Evolutionary conservation across 2,329 filamentous ascomycete species (phyloP), one percentile per base, ranked within the genome.

Genomic region (Decorospora gaudefroyi): DNA sequence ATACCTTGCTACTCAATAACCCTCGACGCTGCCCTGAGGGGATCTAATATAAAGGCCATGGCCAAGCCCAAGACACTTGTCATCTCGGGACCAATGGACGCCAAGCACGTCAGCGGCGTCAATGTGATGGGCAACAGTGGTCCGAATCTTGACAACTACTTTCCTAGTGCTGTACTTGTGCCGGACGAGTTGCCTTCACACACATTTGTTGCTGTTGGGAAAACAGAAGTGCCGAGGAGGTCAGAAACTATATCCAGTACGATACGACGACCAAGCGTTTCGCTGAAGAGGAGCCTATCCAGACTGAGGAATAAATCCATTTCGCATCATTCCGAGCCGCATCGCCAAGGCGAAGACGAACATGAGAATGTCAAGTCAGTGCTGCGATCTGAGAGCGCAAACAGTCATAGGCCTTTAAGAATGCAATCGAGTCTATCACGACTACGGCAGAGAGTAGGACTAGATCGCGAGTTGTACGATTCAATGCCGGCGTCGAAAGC

Each of bases 21-120:
- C 13, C 34, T 27, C 36, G 37, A 23, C 28, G 18, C 25, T 30
- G 23, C 27, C 31, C 36, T 36, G 38, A 44, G 43, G 33, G 42
- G 7, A 11, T 29, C 18, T n/a, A 29, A 42, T 27, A 51, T 33
- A 21, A 27, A 31, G 36, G 44, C 33, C 33, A 57, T 56, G 49
- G 51, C 55, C 43, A 56, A 53, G 45, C 42, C 58, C 12, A 66
- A 57, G 49, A 29, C 53, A 22, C 47, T 51, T 16, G 51, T 58
- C 12, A 70, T 70, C 27, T 68, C 65, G 13, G 47, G 47, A 6
- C 67, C 65, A 5, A 67, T 67, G 44, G 57, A 69, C 46, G 64
- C 61, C 18, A 61, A 56, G 13, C 64, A 70, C 49, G 59, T 69
- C 6, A 53, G 57, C 36, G 67, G 65, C 19, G 59, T 68, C 19